Base-by-base conservation (phyloP, 2,329 filamentous ascomycete genomes). In the Cercospora janseana region DNA sequence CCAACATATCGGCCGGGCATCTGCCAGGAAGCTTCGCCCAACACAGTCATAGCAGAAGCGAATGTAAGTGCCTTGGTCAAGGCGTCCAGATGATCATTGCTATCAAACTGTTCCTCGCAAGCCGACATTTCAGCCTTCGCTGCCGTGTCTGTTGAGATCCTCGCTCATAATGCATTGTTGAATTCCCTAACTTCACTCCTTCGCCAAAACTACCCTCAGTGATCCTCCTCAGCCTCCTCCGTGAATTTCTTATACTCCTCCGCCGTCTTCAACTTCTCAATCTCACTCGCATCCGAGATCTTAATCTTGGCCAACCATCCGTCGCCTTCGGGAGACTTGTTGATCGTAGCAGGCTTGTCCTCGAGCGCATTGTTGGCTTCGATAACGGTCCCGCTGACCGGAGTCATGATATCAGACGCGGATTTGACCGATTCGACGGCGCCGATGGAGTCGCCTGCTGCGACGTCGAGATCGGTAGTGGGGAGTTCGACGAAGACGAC, bases 341-440 rank as follows among this genome's bases (percentile, higher is more conserved):
- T 98, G 75, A 98, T 90, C 49, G 80, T 85, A 53, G 81, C 81
- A 16, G 93, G 92, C 76, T 87, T 91, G 70, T 93, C 86, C 71
- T 94, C 87, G 55, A 98, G 79, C 53, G 76, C 67, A 8, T 67
- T 66, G 75, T 98, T 98, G 64, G 84, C 78, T 65, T 86, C 81
- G 28, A 81, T 78, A 54, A 98, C 82, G 61, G 75, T 86, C 67
- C 92, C 92, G 45, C 79, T 75, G 60, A 96, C 80, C 13, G 93
- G 93, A 10, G 89, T 85, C 75, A 95, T 86, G 77, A 98, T 95
- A 70, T 98, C 93, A 57, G 88, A 92, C n/a, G 93, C 93, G 56
- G 87, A 93, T 79, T 98, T 98, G 72, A 98, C 93, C 2, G 90
- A 96, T 77, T 98, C 93, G 63, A 98, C 92, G 54, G 92, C 90